Evolutionary conservation across 192 early-diverging fungal genomes (phyloP).

Genomic region (Backusella sp.): DNA sequence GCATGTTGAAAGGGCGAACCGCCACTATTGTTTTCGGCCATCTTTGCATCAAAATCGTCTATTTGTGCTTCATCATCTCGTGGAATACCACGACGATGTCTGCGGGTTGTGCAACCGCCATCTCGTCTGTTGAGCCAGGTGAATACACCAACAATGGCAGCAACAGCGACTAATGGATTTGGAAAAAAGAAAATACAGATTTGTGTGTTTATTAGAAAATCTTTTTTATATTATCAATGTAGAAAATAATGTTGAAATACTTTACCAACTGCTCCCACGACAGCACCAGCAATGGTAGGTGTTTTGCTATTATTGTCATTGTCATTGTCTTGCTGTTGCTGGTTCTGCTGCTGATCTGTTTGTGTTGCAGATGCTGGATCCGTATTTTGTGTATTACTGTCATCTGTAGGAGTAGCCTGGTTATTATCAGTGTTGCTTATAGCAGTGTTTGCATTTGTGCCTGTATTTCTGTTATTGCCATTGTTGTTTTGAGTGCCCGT

Average conservation of each 20-base stretch:
- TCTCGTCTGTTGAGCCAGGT: constrained; percentile 30
- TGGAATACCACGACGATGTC: neutral
- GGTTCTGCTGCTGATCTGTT: neutral
- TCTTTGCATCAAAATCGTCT: constrained; percentile 11
- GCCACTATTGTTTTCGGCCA: constrained; percentile 17
- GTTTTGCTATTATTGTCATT: neutral
- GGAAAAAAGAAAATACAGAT: neutral
- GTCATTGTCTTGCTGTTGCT: neutral
- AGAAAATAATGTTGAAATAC: neutral
- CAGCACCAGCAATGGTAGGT: constrained; percentile 12
- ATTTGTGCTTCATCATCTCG: constrained; percentile 17
- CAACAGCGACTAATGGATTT: constrained; percentile 24
- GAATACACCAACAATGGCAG: constrained; percentile 28
- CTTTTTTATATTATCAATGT: neutral
- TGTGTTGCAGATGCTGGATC: neutral
- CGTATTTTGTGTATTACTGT: neutral
- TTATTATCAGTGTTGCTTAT: neutral
- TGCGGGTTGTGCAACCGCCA: constrained; percentile 28
- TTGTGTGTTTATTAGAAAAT: neutral
- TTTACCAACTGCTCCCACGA: constrained; percentile 18
- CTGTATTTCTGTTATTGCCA: neutral
- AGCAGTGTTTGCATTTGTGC: neutral
- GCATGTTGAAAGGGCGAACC: constrained; percentile 20
- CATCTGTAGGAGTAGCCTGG: neutral
- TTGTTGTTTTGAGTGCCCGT: neutral